Evolutionary conservation across 1,284 basidiomycete species (phyloP), one percentile per base, ranked within the genome.

Genomic region (Porodaedalea pini): DNA sequence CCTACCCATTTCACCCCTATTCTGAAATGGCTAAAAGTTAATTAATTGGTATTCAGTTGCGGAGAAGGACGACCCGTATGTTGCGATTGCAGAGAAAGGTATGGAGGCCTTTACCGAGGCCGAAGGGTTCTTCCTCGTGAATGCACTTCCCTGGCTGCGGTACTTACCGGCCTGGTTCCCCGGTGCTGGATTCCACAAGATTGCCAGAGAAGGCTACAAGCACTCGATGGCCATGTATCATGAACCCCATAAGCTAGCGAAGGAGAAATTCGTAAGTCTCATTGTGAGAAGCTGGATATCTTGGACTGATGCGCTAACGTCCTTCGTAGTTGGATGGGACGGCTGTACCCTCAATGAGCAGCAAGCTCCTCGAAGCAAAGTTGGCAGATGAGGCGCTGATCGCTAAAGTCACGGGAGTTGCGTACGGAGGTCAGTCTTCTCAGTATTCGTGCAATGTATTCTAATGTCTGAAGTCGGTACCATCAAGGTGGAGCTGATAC

Each of bases 161-260:
- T 51, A 57, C 31, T 21, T 61, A 1, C 59, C 59, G 2, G n/a
- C 40, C 13, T 61, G 59, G 59, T 57, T 61, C 19, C 59, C 59
- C 4, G 59, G 59, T 21, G 43, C 59, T 13, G 43, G 23, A 7
- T 85, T 51, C 63, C 70, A 17, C 73, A 79, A 41, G 76, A 82
- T 77, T 78, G 80, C 40, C 75, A 80, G 13, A 70, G 70, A 49
- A 82, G 85, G 15, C 73, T 79, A 63, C 72, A 21, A 37, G 19
- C 17, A 15, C n/a, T 49, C 51, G 13, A 40, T 4, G 51, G 56
- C 13, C 21, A 59, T 60, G 48, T 41, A 29, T 31, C 25, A 53
- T 29, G 36, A 37, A 27, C 58, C 58, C 4, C 41, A 29, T 29
- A 19, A 49, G 13, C 29, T 57, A 39, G 43, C 54, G 1, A 52